phyloP scores from a whole-genome alignment of 768 basidiomycete genomes.

The Coprinopsis strossmayeri region DNA sequence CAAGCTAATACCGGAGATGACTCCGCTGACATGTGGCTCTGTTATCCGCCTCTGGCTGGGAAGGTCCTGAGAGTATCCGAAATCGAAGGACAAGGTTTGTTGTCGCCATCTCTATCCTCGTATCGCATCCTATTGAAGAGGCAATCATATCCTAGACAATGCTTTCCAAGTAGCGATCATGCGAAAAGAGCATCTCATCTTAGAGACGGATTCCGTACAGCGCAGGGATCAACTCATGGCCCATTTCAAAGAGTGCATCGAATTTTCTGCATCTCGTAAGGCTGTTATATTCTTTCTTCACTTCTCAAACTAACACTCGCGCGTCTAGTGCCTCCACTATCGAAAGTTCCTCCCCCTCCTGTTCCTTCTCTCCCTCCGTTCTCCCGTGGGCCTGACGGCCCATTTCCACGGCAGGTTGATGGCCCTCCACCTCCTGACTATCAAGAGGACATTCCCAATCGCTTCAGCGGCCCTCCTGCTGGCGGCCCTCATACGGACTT shows the following conservation, averaged over 20 bases:
- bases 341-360: constrained; percentile 65
- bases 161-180: constrained; percentile 75
- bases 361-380: constrained; percentile 60
- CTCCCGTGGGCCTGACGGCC: constrained; percentile 12
- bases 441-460: constrained; percentile 6
- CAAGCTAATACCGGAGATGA: constrained; percentile 39
- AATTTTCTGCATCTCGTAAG: constrained; percentile 71
- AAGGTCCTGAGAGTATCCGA: constrained; percentile 79
- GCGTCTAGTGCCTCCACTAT: constrained; percentile 43
- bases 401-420: constrained; percentile 1
- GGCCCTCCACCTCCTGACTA: constrained; percentile 9
- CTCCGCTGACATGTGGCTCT: constrained; percentile 82
- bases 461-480: constrained; percentile 8
- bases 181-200: constrained; percentile 74
- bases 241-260: constrained; percentile 80
- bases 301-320: constrained; percentile 1
- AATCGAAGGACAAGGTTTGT: constrained; percentile 52
- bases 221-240: constrained; percentile 56
- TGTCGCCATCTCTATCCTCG: constrained; percentile 1
- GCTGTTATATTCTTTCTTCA: constrained; percentile 12
- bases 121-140: neutral
- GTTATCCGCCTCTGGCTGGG: constrained; percentile 92
- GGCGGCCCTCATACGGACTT: constrained; percentile 5
- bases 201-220: constrained; percentile 55
- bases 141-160: constrained; percentile 47